Base-by-base conservation (phyloP, 139 green algal species). In the Pedinophyceae sp. region DNA sequence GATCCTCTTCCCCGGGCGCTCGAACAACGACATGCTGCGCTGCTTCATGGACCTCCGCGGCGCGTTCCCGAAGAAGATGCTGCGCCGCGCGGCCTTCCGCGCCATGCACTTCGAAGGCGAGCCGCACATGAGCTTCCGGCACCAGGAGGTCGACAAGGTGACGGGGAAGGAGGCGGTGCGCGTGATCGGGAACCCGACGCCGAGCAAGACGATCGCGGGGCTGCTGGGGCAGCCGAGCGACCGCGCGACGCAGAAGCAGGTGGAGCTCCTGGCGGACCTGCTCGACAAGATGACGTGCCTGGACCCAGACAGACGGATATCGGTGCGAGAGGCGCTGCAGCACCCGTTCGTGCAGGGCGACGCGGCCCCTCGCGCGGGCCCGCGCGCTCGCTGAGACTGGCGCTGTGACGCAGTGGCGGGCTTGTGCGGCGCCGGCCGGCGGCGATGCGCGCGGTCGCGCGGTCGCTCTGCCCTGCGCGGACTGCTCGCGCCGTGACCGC, bases 1-100 rank as follows among this genome's bases (percentile, higher is more conserved):
- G 50, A 96, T 97, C 68, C 66, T 93, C 47, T 99, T 99, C 59
- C 86, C 83, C 0, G 91, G 91, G 15, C 67, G 67, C 34, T 83
- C 66, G 62, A 99, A 99, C 79, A 99, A 99, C 71, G 86, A 96
- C 60, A 97, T 98, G 91, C 70, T 98, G 3, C 85, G 82, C 59
- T 72, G 87, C 2, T 84, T 95, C 61, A 95, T 97, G 79, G 87
- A 97, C 27, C 61, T 92, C 22, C 96, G 97, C 38, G 89, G 90
- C 1, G 63, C 80, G 18, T 93, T 97, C 67, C 81, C 89, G 23
- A 94, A 93, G 59, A 92, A 91, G 64, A 86, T 97, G 76, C 65
- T 97, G 46, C 77, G 38, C 20, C 22, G 51, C 22, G 39, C 18
- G 6, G 27, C 26, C 22, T 51, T 52, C 23, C 6, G 30, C 6